Evolutionary conservation across 805 yeast species (phyloP), one percentile per base, ranked within the genome.

Genomic region (Komagataella pseudopastoris): DNA sequence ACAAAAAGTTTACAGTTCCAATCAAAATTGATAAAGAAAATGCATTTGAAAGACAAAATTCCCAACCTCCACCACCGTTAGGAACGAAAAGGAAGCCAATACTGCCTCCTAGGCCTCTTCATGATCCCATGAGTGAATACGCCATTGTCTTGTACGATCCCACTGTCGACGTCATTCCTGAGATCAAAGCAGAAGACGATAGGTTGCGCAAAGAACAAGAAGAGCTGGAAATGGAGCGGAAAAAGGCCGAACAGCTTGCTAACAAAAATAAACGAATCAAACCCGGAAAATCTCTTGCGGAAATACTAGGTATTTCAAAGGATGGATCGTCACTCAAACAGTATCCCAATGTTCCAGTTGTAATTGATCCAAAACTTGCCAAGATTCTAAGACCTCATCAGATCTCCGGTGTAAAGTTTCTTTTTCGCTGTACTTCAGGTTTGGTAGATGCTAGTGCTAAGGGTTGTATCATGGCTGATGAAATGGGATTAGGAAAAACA

Each of bases 381-480:
- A 86, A 85, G 61, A 82, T 88, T 46, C 71, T 93, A 48, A 77
- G 99, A 56, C 99, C 99, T 0, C 99, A 93, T 71, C 99, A 93
- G 65, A 82, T 93, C 4, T 95, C 91, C 49, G 99, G 99, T 56
- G 96, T 91, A 46, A 80, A 87, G 63, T 93, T 93, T 63, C 68
- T 93, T 53, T 93, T 89, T 60, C 70, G 90, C 51, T 91, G 99
- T 66, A 88, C 95, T 0, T 77, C 96, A 1, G 99, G 99, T 0
- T 67, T 90, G 39, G 77, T 83, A 23, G 88, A 85, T 62, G 77
- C 88, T 6, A 73, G 84, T 39, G 97, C 97, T 0, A 80, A 85
- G 60, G 99, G 99, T 2, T 91, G 97, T 62, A 91, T 91, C 50
- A 91, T 91, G 98, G 97, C 97, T 0, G 97, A 89, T 68, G 97